Base-by-base conservation (phyloP, 1,284 basidiomycete genomes). In the Marasmius sp. region DNA sequence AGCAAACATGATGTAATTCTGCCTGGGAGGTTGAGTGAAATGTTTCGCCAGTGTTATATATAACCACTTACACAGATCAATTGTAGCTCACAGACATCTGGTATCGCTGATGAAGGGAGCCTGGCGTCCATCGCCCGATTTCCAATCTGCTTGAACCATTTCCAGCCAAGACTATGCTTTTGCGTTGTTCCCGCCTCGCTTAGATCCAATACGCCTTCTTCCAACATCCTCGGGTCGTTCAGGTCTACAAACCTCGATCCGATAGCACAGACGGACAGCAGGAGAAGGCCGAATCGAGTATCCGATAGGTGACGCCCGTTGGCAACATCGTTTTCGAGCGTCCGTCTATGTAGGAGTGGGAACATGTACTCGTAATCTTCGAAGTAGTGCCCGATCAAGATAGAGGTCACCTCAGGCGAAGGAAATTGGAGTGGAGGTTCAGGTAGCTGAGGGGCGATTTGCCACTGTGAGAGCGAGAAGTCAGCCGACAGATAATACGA, bases 341-440 rank as follows among this genome's bases (percentile, higher is more conserved):
- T 83, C 2, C 82, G 81, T 0, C 82, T 81, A 67, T 92, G 89
- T 9, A 93, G 71, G 16, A 92, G 74, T 2, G 86, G 85, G 16
- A 81, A 70, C 61, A 82, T 73, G 14, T 72, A 66, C 69, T 90
- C 87, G 67, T 80, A 67, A 50, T 81, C 66, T 3, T 64, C 64
- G 68, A 92, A 92, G 70, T 85, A 92, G 12, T 84, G 75, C 14
- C 86, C 79, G 62, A 92, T 77, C 37, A 93, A 79, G 2, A 62
- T 60, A 4, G 67, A 66, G 27, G 84, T 78, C 16, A 92, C 75
- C 55, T 87, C 85, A 1, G 74, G 66, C 0, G 79, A 75, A 0
- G 86, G 85, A 61, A 85, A 87, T n/a, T 67, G 14, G 5, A 59
- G 59, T 14, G 58, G 65, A 2, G 58, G 59, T 20, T 37, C 27